Percentiles rank a stretch among this genome's conserved stretches.
These are phyloP conservation scores for Erodium texanum DNA, from an alignment of 441 rosid species.

Conservation along the genomic window DNA sequence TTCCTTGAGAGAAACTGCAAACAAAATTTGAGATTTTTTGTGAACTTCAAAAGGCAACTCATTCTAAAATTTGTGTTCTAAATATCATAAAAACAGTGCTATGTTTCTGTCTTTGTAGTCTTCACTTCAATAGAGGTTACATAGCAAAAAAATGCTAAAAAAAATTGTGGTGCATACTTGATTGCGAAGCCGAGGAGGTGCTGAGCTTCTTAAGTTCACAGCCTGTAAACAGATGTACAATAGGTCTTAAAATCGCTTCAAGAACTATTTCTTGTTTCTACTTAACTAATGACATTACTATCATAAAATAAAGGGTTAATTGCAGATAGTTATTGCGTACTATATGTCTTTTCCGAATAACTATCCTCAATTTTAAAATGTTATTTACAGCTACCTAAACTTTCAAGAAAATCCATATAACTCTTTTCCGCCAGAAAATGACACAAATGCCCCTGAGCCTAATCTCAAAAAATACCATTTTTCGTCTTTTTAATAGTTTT, in stretches of 20 bases:
- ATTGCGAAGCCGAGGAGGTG: slow-evolving; percentile 45
- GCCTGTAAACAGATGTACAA: slow-evolving; percentile 42
- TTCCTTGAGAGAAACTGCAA: slow-evolving; percentile 59
- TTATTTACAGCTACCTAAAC: no score
- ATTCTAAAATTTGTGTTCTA: background rate
- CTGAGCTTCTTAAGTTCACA: slow-evolving; percentile 59
- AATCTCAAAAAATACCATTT: no score
- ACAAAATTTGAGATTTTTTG: slow-evolving; percentile 17
- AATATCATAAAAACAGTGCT: background rate
- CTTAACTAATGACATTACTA: background rate
- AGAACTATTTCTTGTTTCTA: background rate
- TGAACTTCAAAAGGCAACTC: background rate
- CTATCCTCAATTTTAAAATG: no score
- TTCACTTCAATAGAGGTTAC: background rate
- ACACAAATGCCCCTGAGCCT: no score
- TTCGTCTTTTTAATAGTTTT: no score
- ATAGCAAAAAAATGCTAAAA: background rate
- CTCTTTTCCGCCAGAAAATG: no score
- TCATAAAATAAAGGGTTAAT: background rate
- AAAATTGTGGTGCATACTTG: slow-evolving; percentile 34
- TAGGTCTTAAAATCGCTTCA: slow-evolving; percentile 7
- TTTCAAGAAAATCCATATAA: no score
- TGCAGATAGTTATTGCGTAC: no score
- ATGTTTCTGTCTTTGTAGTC: background rate
- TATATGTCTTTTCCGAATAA: no score